phyloP scores from a whole-genome alignment of 768 basidiomycete species.

The Podaxis mareebaensis region DNA sequence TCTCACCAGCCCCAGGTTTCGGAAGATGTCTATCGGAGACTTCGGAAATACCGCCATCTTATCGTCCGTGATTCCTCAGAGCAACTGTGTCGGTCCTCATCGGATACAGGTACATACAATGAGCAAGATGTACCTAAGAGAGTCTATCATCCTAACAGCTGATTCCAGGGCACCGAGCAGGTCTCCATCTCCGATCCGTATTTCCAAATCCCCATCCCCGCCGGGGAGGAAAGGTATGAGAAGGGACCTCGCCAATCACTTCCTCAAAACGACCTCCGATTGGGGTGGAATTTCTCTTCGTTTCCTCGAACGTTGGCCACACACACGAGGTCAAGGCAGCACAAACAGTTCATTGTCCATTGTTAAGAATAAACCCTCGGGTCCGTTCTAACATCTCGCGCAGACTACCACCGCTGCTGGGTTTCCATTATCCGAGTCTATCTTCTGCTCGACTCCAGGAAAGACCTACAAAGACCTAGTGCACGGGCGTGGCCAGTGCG shows the following conservation, averaged over 20 bases:
- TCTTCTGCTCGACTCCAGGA: background rate
- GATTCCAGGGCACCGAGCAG: background rate
- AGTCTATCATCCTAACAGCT: background rate
- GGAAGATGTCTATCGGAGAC: background rate
- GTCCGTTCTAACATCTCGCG: background rate
- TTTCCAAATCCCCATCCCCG: background rate
- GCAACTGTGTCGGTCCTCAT: background rate
- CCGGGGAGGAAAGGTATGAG: background rate
- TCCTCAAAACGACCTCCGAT: background rate
- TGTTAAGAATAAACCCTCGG: background rate
- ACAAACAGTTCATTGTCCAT: background rate
- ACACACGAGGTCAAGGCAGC: background rate
- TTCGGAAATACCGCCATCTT: background rate
- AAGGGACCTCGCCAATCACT: background rate
- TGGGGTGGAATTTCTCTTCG: background rate
- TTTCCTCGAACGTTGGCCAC: background rate
- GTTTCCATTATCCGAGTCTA: background rate
- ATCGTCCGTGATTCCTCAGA: background rate
- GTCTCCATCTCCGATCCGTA: background rate
- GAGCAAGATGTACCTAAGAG: background rate
- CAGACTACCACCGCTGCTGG: background rate
- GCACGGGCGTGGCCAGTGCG: no score
- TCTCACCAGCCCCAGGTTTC: conserved; percentile 5
- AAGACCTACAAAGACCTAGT: no score
- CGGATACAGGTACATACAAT: background rate